Conservation (phyloP, 257 asterid genomes). For the Fraxinus americana region DNA sequence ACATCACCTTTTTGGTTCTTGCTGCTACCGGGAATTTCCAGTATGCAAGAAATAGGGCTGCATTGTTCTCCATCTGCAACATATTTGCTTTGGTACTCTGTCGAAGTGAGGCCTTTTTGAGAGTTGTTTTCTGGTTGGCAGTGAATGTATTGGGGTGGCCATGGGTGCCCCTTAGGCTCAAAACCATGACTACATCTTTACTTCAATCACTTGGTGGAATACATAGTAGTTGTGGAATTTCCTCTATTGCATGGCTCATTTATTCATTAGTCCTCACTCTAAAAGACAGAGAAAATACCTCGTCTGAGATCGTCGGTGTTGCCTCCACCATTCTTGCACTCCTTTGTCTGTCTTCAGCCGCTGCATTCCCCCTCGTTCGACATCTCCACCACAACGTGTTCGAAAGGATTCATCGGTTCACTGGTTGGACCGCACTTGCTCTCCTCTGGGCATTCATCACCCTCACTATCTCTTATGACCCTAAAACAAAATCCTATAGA, state of each 20-base stretch:
- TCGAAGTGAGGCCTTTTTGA: conserved; percentile 64
- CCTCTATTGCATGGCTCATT: conserved; percentile 68
- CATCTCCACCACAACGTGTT: conserved; percentile 83
- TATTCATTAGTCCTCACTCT: conserved; percentile 57
- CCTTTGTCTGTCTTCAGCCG: conserved; percentile 48
- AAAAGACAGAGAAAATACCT: conserved; percentile 44
- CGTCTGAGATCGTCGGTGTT: conserved; percentile 48
- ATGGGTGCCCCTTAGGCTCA: conserved; percentile 55
- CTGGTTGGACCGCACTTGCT: conserved; percentile 62
- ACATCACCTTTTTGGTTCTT: conserved; percentile 46
- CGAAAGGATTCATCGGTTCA: conserved; percentile 67
- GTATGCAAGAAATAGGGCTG: conserved; percentile 50
- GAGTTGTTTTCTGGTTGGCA: conserved; percentile 63
- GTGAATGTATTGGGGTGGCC: conserved; percentile 57
- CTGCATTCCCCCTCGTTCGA: conserved; percentile 78
- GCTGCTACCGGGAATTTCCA: conserved; percentile 52
- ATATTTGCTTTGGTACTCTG: conserved; percentile 57
- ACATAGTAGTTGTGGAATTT: conserved; percentile 77
- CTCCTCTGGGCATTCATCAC: conserved; percentile 61
- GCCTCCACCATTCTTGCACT: conserved; percentile 61
- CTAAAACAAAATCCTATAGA: conserved; percentile 44
- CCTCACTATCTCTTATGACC: conserved; percentile 55
- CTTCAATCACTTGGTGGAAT: conserved; percentile 74
- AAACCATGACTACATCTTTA: conserved; percentile 51
- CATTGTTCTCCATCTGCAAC: conserved; percentile 58